Base-by-base conservation (phyloP, 1,284 basidiomycete genomes). In the Pisolithus thermaeus region DNA sequence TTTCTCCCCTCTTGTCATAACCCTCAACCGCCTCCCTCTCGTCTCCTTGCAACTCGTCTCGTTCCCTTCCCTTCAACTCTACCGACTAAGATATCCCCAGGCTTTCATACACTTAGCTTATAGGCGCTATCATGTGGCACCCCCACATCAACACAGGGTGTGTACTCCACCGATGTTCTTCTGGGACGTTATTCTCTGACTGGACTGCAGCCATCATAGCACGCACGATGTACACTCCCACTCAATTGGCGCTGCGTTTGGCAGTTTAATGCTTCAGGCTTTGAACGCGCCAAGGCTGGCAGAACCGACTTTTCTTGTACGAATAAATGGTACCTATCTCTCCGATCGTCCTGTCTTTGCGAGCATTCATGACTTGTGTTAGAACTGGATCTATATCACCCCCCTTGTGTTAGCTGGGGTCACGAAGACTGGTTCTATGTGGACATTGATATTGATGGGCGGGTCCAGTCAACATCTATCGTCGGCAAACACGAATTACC, bases 361-460 rank as follows among this genome's bases (percentile, higher is more conserved):
- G n/a, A 43, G 6, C 6, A n/a, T 9, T 44, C 37, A 36, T 44
- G 30, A 52, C 18, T 16, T 16, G 18, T 12, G 8, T n/a, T 23
- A 54, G 52, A 22, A 8, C n/a, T 54, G 16, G 30, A 47, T n/a
- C 16, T 54, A n/a, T 44, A 39, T 30, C 45, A 52, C 23, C 51
- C 47, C 23, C 52, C 52, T 14, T 47, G 37, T n/a, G 41, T 54
- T 12, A 52, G 52, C 20, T 48, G 35, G 32, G 35, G 27, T 11
- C 20, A 52, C 43, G 44, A 52, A 16, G 50, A 48, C 38, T 36
- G 36, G 35, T 54, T 54, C 40, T 54, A 54, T 12, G 22, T 54
- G 20, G 27, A 44, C n/a, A 30, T 54, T 32, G 41, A 20, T 36
- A 16, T 45, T 14, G 36, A 45, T 35, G 46, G 42, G 8, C n/a